Base-by-base conservation (phyloP, 345 rosid species). In the Arabis hirsuta region DNA sequence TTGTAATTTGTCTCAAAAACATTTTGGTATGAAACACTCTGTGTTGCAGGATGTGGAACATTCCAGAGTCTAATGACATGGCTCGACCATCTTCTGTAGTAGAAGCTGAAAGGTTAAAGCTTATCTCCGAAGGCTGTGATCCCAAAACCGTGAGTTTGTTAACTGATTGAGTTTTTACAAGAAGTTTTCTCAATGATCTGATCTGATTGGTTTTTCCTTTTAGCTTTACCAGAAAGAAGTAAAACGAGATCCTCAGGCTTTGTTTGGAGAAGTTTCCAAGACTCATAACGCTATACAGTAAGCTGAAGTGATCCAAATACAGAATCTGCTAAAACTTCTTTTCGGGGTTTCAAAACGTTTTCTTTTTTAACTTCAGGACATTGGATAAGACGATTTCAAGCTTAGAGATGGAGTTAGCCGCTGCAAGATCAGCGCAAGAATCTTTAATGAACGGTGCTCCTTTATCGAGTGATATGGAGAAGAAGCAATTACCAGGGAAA, bases 361-460 rank as follows among this genome's bases (percentile, higher is more conserved):
- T 32, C 19, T 79, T 43, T 69, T 51, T 77, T 43, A 1, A 69
- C 73, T 76, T 50, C 62, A 94, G 98, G 80, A 84, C 89, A 53
- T 77, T 94, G 80, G 97, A 91, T 80, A 94, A 94, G 82, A 89
- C 98, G 29, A 88, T 94, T 75, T 94, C 98, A 24, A 94, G 75
- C 79, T 81, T 94, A 65, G 98, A 94, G 85, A 89, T 88, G 98
- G 98, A 91, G 84, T 77, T 91, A 73, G 98, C 96, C 4, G 98
- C 96, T 46, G 96, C 98, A 67, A 88, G 86, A 78, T 87, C 95
- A 50, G 85, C 86, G 4, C 98, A 94, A 11, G 98, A 86, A 62
- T 85, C 97, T 55, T 69, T 90, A 64, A 65, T 82, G 24, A 81
- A 79, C 14, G 92, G 91, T 54, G 84, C 97, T 77, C 95, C 98